Percentiles rank a stretch among this genome's conserved stretches.
Evolutionary conservation across 2,329 filamentous ascomycete species (phyloP).

Genomic region (Phyllosticta citrichinensis): DNA sequence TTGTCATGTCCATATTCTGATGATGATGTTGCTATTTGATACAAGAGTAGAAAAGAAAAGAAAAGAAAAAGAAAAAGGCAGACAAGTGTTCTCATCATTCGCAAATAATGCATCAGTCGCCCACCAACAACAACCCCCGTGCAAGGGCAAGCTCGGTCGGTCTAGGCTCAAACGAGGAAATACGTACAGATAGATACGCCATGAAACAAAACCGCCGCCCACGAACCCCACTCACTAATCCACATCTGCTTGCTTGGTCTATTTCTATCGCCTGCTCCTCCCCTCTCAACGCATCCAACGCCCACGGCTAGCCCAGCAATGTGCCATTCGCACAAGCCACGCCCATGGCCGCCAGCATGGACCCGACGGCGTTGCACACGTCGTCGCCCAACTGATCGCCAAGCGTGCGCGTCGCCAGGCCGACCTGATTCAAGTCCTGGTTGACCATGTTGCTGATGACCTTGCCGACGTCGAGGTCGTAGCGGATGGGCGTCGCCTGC

Average conservation of each 20-base stretch:
- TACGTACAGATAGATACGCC: too few species aligned
- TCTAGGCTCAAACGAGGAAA: too few species aligned
- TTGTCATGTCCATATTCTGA: background rate
- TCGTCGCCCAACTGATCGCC: background rate
- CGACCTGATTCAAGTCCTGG: background rate
- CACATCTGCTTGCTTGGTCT: too few species aligned
- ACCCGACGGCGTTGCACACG: background rate
- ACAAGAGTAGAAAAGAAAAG: background rate
- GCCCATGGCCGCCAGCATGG: background rate
- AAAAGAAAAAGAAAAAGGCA: background rate
- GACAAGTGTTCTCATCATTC: background rate
- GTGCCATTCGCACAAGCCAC: background rate
- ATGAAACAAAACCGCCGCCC: too few species aligned
- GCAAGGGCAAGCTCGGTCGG: too few species aligned
- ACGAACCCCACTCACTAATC: too few species aligned
- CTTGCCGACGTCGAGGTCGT: constrained; percentile 41
- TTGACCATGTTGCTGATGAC: background rate
- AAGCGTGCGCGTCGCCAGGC: background rate
- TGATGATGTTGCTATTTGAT: background rate
- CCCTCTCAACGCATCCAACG: background rate
- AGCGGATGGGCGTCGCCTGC: constrained; percentile 39
- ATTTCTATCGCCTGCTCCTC: background rate
- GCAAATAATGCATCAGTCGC: background rate
- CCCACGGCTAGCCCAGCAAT: background rate
- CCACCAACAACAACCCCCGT: too few species aligned